Evolutionary conservation across 768 basidiomycete genomes (phyloP).

Genomic region (Amanita thiersii): DNA sequence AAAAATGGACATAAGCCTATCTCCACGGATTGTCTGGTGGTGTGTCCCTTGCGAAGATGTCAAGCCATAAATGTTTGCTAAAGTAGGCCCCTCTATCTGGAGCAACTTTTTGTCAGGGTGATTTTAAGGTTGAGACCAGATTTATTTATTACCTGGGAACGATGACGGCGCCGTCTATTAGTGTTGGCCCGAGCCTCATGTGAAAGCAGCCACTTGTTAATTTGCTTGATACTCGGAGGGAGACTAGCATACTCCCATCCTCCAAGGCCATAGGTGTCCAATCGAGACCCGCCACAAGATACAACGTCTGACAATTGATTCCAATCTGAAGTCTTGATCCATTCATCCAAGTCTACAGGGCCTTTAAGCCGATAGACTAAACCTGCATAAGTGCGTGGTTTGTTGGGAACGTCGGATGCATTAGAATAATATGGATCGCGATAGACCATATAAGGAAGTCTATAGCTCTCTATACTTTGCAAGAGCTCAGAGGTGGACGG

Average conservation of each 20-base stretch:
- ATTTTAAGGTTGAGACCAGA: background rate
- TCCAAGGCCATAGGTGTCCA: constrained; percentile 26
- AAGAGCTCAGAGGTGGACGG: constrained; percentile 43
- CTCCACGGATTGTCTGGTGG: constrained; percentile 34
- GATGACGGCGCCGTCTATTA: constrained; percentile 15
- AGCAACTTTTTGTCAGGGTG: background rate
- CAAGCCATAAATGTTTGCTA: constrained; percentile 60
- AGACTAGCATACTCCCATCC: constrained; percentile 79
- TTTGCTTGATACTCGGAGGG: constrained; percentile 56
- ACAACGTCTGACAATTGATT: background rate
- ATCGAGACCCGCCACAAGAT: background rate
- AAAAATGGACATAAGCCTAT: constrained; percentile 69
- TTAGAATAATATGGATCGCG: constrained; percentile 76
- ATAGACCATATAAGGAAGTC: constrained; percentile 57
- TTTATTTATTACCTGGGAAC: constrained; percentile 42
- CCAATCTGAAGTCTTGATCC: constrained; percentile 23
- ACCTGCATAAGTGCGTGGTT: constrained; percentile 74
- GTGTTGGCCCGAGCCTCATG: constrained; percentile 15
- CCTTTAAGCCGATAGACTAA: constrained; percentile 63
- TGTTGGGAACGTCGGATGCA: constrained; percentile 56
- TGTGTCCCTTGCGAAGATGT: constrained; percentile 36
- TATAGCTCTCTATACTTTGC: constrained; percentile 33
- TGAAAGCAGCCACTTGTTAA: constrained; percentile 44
- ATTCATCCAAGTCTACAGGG: constrained; percentile 51
- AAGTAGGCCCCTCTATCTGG: constrained; percentile 70